Conservation (phyloP, 108 stramenopile genomes). For the Mediolabrus comicus region DNA sequence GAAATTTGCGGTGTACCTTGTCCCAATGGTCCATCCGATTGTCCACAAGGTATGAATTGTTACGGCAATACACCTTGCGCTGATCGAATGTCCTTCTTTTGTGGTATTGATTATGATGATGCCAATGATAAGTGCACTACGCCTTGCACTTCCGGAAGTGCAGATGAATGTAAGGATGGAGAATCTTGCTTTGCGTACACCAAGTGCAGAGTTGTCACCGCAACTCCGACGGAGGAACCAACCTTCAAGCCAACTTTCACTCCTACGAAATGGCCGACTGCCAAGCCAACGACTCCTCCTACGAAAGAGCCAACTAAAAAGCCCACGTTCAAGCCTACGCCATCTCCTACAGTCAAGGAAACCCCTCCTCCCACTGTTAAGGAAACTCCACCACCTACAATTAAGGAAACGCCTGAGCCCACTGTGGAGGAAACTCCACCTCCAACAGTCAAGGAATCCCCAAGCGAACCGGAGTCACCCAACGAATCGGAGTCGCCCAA, state of each 20-base stretch:
- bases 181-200: constrained; percentile 81
- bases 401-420: constrained; percentile 1
- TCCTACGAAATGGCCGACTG: constrained; percentile 17
- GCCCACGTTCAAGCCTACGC: neutral
- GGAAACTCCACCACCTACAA: constrained; percentile 7
- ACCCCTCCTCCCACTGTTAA: neutral
- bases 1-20: constrained; percentile 35
- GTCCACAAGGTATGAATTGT: constrained; percentile 36
- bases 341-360: constrained; percentile 7
- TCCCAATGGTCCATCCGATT: constrained; percentile 39
- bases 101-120: constrained; percentile 77
- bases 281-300: constrained; percentile 6
- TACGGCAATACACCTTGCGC: constrained; percentile 49
- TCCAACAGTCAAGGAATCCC: constrained; percentile 1
- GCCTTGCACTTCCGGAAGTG: constrained; percentile 67
- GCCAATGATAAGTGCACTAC: constrained; percentile 59
- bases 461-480: constrained; percentile 10
- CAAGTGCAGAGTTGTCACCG: constrained; percentile 49
- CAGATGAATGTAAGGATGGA: constrained; percentile 69
- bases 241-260: constrained; percentile 16
- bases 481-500: constrained; percentile 1
- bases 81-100: constrained; percentile 56
- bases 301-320: constrained; percentile 1
- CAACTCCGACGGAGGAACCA: constrained; percentile 27
- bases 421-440: neutral